A percentile compares a stretch with the other conserved stretches of the same genome.
Conservation (phyloP, 2,329 filamentous ascomycete genomes). For the Magnaporthiopsis rhizophila region DNA sequence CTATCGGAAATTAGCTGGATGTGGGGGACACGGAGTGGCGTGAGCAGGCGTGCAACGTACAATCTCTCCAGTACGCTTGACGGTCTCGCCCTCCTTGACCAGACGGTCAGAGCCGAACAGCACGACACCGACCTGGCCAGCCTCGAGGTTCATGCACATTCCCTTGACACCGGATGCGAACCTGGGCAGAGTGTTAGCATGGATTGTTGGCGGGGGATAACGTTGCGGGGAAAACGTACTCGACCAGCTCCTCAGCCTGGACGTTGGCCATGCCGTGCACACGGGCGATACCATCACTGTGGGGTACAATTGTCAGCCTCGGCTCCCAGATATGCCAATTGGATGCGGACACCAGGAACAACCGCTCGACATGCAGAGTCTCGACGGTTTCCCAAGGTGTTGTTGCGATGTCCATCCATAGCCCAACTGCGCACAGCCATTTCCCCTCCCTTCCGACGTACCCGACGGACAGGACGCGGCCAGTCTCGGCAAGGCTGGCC, state of each 20-base stretch:
- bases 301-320: slow-evolving; percentile 19
- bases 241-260: slow-evolving; percentile 99
- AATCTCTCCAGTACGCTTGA: slow-evolving; percentile 99
- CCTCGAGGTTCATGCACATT: slow-evolving; percentile 99
- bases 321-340: neutral
- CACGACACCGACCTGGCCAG: slow-evolving; percentile 99
- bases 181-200: slow-evolving; percentile 39
- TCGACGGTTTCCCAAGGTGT: neutral
- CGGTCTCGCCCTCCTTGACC: slow-evolving; percentile 98
- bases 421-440: neutral
- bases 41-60: slow-evolving; percentile 48
- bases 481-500: slow-evolving; percentile 92
- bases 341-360: neutral
- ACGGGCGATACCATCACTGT: slow-evolving; percentile 99
- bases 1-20: slow-evolving; percentile 38
- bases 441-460: slow-evolving; percentile 46
- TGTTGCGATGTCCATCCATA: neutral
- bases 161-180: slow-evolving; percentile 99
- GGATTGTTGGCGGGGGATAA: slow-evolving; percentile 10
- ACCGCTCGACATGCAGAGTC: neutral
- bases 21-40: neutral
- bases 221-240: slow-evolving; percentile 57
- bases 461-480: slow-evolving; percentile 97
- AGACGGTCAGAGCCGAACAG: slow-evolving; percentile 99
- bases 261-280: slow-evolving; percentile 99